These are phyloP conservation scores for Prunus kanzakura DNA, from an alignment of 306 rosid species.

Conservation along the genomic window DNA sequence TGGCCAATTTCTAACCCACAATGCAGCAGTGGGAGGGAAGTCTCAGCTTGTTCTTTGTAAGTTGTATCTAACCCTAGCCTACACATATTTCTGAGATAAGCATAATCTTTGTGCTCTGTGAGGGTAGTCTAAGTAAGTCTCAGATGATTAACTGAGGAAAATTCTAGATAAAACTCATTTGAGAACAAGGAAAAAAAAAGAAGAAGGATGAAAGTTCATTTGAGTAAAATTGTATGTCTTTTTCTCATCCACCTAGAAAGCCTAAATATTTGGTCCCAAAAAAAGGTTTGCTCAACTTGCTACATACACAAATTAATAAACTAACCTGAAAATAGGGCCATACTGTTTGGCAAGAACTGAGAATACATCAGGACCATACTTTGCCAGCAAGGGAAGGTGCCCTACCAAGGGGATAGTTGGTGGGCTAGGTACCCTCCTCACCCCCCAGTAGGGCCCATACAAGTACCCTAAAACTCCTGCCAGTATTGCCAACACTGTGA, in stretches of 20 bases:
- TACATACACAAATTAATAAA: not conserved
- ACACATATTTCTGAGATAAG: too few species aligned
- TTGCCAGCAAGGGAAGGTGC: constrained; percentile 84
- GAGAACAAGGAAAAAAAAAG: too few species aligned
- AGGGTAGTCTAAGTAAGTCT: too few species aligned
- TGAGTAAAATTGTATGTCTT: too few species aligned
- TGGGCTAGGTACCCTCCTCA: constrained; percentile 88
- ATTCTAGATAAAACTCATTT: too few species aligned
- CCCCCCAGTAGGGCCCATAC: constrained; percentile 74
- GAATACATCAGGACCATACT: constrained; percentile 82
- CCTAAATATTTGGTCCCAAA: not conserved
- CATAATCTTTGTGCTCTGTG: too few species aligned
- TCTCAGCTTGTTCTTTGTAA: too few species aligned
- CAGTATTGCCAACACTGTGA: constrained; percentile 41
- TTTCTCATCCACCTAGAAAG: not conserved
- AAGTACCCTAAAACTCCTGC: constrained; percentile 51
- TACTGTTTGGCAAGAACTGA: constrained; percentile 81
- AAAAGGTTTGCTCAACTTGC: not conserved
- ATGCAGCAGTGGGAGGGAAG: too few species aligned
- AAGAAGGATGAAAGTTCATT: too few species aligned
- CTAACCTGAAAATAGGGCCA: constrained; percentile 93
- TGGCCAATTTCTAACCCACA: too few species aligned
- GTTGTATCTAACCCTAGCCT: too few species aligned
- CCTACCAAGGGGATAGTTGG: constrained; percentile 73
- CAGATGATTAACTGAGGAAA: too few species aligned